Conservation (phyloP, 129 eudicot species). For the Escallonia rubra region DNA sequence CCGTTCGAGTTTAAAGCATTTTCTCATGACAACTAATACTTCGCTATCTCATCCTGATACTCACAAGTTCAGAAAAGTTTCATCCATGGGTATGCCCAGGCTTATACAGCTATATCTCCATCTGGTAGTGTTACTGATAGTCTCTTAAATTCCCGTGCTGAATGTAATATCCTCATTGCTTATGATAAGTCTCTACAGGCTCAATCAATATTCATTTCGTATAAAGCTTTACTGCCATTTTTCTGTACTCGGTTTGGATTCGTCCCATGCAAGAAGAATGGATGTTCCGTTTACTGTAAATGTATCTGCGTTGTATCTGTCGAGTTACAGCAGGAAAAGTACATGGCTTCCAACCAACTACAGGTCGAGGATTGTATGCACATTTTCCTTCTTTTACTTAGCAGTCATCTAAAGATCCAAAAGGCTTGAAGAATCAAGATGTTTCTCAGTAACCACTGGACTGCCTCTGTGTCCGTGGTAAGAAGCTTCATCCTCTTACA, state of each 20-base stretch:
- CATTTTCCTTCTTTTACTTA: not conserved
- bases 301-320: constrained; percentile 8
- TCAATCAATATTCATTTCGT: constrained; percentile 9
- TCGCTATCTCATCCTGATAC: not conserved
- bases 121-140: not conserved
- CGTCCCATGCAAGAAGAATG: constrained; percentile 8
- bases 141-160: not conserved
- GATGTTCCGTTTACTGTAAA: constrained; percentile 17
- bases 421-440: constrained; percentile 12
- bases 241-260: constrained; percentile 17
- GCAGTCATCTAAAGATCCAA: not conserved
- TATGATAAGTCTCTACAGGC: constrained; percentile 10
- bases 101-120: not conserved
- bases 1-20: not conserved
- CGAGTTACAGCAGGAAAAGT: constrained; percentile 17
- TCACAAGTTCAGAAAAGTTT: not conserved
- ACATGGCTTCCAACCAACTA: constrained; percentile 13
- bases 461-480: constrained; percentile 22
- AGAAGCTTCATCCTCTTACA: constrained; percentile 17
- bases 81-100: constrained; percentile 7
- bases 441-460: constrained; percentile 8
- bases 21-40: not conserved
- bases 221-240: constrained; percentile 1
- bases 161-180: not conserved
- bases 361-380: constrained; percentile 9